Evolutionary conservation across 2,329 filamentous ascomycete genomes (phyloP), one percentile per base, ranked within the genome.

Genomic region (Xylariaceae sp.): DNA sequence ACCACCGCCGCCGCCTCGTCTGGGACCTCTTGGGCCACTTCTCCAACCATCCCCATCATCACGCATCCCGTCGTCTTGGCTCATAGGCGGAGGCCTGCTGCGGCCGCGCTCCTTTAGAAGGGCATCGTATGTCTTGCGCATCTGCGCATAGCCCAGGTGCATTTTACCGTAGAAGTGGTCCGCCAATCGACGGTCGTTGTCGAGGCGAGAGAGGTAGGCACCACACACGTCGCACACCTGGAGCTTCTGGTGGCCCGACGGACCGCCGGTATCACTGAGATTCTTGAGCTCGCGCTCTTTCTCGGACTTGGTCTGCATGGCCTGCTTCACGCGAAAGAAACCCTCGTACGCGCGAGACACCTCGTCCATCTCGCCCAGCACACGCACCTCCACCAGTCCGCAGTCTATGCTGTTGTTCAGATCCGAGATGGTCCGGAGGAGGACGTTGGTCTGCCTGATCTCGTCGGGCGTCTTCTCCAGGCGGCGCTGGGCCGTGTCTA

Each of bases 111-210:
- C 88, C 64, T 88, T 88, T 36, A 83, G 83, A 47, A 98, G 79
- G n/a, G 76, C 70, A 40, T 95, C 88, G 56, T 79, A 88, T 3
- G 88, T 92, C 72, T 92, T 94, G 54, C 92, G 80, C 92, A 98
- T 98, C 66, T 95, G 87, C 12, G 92, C 92, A 61, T 97, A 98
- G 0, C 92, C 92, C 41, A 98, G 68, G 59, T 98, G 92, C 92
- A 98, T 98, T 72, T 98, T 98, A 15, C 92, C 92, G 64, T 96
- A 97, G 61, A 98, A 98, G 63, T 98, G 92, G 60, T 98, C 92
- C 14, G 92, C 92, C 58, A 98, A 64, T 19, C 92, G 76, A 24
- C 92, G 78, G 62, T 98, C 92, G 59, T 98, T 98, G 60, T 98
- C 92, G 21, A 98, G 74, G 15, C 92, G 71, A 47, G 82, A 88